Evolutionary conservation across 148 eudicot species (phyloP).

Genomic region (Chenopodium quinoa): DNA sequence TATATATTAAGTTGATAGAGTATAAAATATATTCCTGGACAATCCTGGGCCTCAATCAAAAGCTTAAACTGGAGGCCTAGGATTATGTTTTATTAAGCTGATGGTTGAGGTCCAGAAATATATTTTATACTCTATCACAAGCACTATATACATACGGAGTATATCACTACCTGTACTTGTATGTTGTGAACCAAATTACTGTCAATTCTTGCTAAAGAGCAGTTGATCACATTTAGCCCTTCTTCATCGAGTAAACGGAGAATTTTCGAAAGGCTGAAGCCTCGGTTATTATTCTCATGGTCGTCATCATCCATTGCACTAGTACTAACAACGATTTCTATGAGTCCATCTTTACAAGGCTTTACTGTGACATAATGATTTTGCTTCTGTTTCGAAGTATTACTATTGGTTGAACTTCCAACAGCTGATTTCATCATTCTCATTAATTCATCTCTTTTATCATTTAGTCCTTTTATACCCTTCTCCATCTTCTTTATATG

Average conservation of each 20-base stretch:
- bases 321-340: conserved; percentile 26
- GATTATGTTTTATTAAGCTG: too few relatives aligned
- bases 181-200: conserved; percentile 25
- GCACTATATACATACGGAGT: too few relatives aligned
- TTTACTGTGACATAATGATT: conserved; percentile 18
- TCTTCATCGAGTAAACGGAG: conserved; percentile 18
- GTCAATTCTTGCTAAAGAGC: conserved; percentile 14
- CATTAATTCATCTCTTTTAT: conserved; percentile 22
- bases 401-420: neutral
- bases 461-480: conserved; percentile 22
- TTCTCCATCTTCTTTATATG: conserved; percentile 32
- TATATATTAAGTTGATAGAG: too few relatives aligned
- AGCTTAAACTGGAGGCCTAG: too few relatives aligned
- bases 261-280: conserved; percentile 26
- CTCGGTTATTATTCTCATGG: neutral
- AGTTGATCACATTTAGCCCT: conserved; percentile 27
- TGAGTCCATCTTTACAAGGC: conserved; percentile 15
- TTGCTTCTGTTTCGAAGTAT: neutral
- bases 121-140: too few relatives aligned
- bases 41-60: too few relatives aligned
- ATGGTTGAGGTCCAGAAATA: too few relatives aligned
- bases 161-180: conserved; percentile 22
- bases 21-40: too few relatives aligned
- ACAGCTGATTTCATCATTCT: neutral
- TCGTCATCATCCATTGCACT: neutral